A percentile compares a stretch with the other conserved stretches of the same genome.
phyloP scores from a whole-genome alignment of 495 filamentous ascomycete genomes.

The Haplographium delicatum region DNA sequence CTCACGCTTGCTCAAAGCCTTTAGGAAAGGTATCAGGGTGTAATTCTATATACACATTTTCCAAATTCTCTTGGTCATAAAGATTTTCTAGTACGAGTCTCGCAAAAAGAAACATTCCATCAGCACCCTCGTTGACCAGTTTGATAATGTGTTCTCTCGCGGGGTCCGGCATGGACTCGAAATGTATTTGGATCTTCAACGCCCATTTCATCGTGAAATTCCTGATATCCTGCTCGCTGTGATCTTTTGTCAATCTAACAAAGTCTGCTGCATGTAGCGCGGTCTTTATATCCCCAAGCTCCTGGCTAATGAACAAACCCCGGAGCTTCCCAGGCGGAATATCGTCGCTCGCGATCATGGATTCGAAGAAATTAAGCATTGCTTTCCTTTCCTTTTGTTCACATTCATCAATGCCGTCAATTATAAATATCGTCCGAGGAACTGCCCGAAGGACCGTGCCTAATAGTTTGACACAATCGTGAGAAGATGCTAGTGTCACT shows the following conservation, averaged over 20 bases:
- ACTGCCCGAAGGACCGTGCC: conserved; percentile 24
- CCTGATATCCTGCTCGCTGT: background rate
- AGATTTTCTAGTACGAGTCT: conserved; percentile 39
- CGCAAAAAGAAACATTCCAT: conserved; percentile 46
- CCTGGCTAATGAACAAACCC: background rate
- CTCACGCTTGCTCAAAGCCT: conserved; percentile 37
- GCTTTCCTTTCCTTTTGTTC: conserved; percentile 25
- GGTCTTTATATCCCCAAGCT: background rate
- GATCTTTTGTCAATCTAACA: background rate
- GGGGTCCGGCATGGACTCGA: conserved; percentile 1
- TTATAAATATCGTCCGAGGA: conserved; percentile 30
- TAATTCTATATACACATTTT: conserved; percentile 31
- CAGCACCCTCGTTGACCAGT: conserved; percentile 20
- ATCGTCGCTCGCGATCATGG: conserved; percentile 24
- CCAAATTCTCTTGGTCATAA: conserved; percentile 26
- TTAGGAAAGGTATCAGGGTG: conserved; percentile 29
- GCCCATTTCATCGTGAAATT: background rate
- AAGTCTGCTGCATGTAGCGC: background rate
- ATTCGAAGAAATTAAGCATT: conserved; percentile 25
- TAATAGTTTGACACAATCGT: conserved; percentile 28
- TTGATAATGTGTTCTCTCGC: conserved; percentile 17
- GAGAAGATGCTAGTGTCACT: conserved; percentile 24
- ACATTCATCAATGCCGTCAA: conserved; percentile 44
- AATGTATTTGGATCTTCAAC: background rate
- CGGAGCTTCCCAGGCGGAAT: background rate